Percentiles rank a stretch among this genome's conserved stretches.
Evolutionary conservation across 208 protist species (phyloP).

Genomic region (Blechomonas ayalai): DNA sequence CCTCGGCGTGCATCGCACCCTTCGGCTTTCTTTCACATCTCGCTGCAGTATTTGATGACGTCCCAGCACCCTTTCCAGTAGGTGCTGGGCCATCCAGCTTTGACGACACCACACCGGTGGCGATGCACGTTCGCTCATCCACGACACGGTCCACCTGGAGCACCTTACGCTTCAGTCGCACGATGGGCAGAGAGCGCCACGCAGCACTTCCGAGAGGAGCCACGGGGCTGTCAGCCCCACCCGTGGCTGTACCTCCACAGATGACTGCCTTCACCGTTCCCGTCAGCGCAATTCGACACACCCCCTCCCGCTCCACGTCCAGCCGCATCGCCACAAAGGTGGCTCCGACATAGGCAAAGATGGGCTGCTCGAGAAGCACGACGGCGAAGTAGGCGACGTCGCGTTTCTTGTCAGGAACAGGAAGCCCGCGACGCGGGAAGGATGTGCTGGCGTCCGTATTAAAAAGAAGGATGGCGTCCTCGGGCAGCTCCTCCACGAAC

Average conservation of each 20-base stretch:
- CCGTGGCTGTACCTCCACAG: background rate
- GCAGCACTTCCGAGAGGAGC: background rate
- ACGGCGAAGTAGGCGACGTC: conserved; percentile 45
- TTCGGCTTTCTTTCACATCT: conserved; percentile 24
- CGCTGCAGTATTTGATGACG: background rate
- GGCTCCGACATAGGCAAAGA: conserved; percentile 19
- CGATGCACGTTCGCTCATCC: conserved; percentile 61
- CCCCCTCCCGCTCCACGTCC: conserved; percentile 55
- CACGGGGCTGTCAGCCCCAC: background rate
- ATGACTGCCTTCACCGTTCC: conserved; percentile 35
- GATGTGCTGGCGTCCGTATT: background rate
- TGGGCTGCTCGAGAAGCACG: conserved; percentile 44
- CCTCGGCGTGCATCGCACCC: conserved; percentile 45
- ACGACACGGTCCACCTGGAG: conserved; percentile 61
- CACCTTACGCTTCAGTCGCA: conserved; percentile 32
- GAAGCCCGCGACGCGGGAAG: conserved; percentile 11
- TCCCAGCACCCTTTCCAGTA: background rate
- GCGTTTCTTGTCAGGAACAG: conserved; percentile 9
- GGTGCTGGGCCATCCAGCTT: conserved; percentile 6
- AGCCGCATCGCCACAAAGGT: conserved; percentile 64
- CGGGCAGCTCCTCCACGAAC: conserved; percentile 39
- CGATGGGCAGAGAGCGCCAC: conserved; percentile 50
- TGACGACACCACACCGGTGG: conserved; percentile 35
- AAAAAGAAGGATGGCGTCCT: conserved; percentile 21
- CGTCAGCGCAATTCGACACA: conserved; percentile 68